Conservation (phyloP, 768 basidiomycete species). For the Leccinum subtestaceum region DNA sequence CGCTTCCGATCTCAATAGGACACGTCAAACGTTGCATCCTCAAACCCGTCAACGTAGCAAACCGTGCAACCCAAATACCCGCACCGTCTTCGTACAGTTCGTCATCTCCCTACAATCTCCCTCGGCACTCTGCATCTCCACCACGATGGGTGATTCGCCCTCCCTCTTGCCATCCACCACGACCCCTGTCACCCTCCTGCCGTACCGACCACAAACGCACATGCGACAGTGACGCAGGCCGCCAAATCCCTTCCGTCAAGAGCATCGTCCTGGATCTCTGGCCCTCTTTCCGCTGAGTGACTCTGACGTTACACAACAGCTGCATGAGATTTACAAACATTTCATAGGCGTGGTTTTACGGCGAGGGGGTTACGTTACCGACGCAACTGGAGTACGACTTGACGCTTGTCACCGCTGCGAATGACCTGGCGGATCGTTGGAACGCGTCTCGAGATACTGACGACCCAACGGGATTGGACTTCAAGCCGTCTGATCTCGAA, state of each 20-base stretch:
- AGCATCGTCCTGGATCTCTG: too few species aligned
- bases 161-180: too few species aligned
- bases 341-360: slow-evolving; percentile 53
- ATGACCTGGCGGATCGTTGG: slow-evolving; percentile 53
- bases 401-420: slow-evolving; percentile 50
- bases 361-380: slow-evolving; percentile 49
- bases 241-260: too few species aligned
- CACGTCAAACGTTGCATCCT: slow-evolving; percentile 68
- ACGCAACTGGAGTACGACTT: slow-evolving; percentile 52
- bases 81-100: neutral
- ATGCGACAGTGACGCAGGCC: too few species aligned
- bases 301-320: neutral
- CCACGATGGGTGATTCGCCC: too few species aligned
- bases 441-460: slow-evolving; percentile 38
- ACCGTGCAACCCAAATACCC: slow-evolving; percentile 17
- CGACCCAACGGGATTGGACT: slow-evolving; percentile 37
- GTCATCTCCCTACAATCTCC: too few species aligned
- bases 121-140: too few species aligned
- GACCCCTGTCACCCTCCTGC: too few species aligned
- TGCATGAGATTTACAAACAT: neutral
- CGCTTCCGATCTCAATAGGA: slow-evolving; percentile 20
- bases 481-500: slow-evolving; percentile 44
- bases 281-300: slow-evolving; percentile 25
- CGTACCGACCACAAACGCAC: too few species aligned
- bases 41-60: slow-evolving; percentile 51